phyloP scores from a whole-genome alignment of 2,329 filamentous ascomycete genomes.

The Talaromyces atroroseus region DNA sequence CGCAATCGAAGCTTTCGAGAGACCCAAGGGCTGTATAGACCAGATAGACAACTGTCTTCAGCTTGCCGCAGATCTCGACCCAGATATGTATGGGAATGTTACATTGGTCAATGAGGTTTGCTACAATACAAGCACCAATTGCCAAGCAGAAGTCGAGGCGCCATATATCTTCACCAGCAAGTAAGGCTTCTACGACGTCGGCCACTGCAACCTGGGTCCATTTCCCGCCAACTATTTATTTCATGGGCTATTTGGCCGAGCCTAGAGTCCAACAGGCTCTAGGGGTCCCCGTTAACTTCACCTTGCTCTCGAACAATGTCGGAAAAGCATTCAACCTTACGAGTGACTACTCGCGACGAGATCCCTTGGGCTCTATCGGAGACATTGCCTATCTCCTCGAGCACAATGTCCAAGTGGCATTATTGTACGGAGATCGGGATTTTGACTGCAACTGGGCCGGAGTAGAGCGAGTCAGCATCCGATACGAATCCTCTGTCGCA shows the following conservation, averaged over 20 bases:
- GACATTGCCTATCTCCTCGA: conserved; percentile 49
- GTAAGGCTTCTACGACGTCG: conserved; percentile 53
- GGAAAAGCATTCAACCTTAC: conserved; percentile 41
- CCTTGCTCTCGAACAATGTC: conserved; percentile 42
- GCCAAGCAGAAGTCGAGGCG: conserved; percentile 40
- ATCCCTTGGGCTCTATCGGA: conserved; percentile 35
- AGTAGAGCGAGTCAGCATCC: conserved; percentile 48
- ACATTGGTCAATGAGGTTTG: conserved; percentile 44
- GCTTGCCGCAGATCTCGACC: conserved; percentile 45
- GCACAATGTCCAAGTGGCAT: conserved; percentile 51
- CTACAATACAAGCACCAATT: conserved; percentile 41
- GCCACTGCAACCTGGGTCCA: conserved; percentile 47
- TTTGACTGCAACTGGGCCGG: conserved; percentile 55
- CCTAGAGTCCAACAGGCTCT: conserved; percentile 53
- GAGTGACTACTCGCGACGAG: conserved; percentile 46
- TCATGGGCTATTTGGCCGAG: conserved; percentile 53
- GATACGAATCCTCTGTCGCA: conserved; percentile 37
- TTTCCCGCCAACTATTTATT: conserved; percentile 51
- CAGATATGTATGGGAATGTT: conserved; percentile 44
- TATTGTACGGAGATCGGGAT: conserved; percentile 56
- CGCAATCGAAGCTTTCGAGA: conserved; percentile 42
- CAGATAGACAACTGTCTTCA: conserved; percentile 48
- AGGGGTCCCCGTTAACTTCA: conserved; percentile 57
- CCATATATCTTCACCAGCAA: conserved; percentile 35
- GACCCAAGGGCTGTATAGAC: conserved; percentile 49